Conservation (phyloP, 495 filamentous ascomycete genomes). For the Penicillium turbatum region DNA sequence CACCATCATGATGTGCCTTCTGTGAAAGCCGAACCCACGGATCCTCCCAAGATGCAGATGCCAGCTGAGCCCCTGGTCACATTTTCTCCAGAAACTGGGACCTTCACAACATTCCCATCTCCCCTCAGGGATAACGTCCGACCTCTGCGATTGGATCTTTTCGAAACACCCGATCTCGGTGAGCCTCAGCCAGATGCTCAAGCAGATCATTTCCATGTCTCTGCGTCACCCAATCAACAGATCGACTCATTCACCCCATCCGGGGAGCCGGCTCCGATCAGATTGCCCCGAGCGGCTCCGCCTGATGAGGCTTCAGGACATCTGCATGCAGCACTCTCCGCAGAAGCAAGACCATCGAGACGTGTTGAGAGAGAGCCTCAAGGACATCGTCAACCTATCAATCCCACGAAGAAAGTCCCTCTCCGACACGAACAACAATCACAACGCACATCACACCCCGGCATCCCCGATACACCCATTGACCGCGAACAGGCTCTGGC, state of each 20-base stretch:
- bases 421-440: constrained; percentile 24
- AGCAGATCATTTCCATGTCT: constrained; percentile 1
- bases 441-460: constrained; percentile 23
- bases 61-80: constrained; percentile 38
- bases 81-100: constrained; percentile 48
- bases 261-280: constrained; percentile 10
- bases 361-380: constrained; percentile 5
- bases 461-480: constrained; percentile 40
- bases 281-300: not conserved
- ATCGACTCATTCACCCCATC: constrained; percentile 20
- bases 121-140: constrained; percentile 29
- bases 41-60: constrained; percentile 26
- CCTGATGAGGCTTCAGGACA: constrained; percentile 1
- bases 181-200: constrained; percentile 1
- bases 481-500: constrained; percentile 50
- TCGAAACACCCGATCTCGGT: constrained; percentile 5
- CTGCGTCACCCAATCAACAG: constrained; percentile 11
- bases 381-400: constrained; percentile 12
- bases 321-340: not conserved
- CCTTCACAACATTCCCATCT: constrained; percentile 45
- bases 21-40: constrained; percentile 25
- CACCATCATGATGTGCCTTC: constrained; percentile 10
- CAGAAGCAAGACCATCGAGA: constrained; percentile 15
- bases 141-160: constrained; percentile 17
- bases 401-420: constrained; percentile 33